Evolutionary conservation across 345 rosid genomes (phyloP).

Genomic region (Sonneratia caseolaris): DNA sequence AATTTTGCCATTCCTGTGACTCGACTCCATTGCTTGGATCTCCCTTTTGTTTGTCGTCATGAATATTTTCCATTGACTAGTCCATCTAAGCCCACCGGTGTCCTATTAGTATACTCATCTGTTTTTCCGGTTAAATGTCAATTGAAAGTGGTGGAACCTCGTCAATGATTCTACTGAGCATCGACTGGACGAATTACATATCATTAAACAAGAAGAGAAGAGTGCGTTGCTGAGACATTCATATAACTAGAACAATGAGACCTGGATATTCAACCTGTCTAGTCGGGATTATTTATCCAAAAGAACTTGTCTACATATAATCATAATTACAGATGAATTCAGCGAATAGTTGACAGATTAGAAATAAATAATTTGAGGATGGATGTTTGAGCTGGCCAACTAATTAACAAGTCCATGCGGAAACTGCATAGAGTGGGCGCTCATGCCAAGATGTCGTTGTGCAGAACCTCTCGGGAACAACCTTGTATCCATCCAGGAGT

Average conservation of each 20-base stretch:
- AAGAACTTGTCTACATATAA: background rate
- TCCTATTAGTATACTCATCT: background rate
- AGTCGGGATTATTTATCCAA: background rate
- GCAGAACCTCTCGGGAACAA: conserved; percentile 25
- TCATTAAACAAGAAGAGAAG: too few relatives aligned
- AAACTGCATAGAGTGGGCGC: conserved; percentile 41
- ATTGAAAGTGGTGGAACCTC: background rate
- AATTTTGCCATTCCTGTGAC: background rate
- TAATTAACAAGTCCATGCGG: conserved; percentile 38
- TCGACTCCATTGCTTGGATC: too few relatives aligned
- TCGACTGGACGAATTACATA: too few relatives aligned
- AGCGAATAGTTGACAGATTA: conserved; percentile 5
- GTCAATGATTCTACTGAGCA: too few relatives aligned
- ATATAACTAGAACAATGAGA: too few relatives aligned
- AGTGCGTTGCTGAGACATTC: too few relatives aligned
- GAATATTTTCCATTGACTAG: background rate
- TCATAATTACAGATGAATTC: conserved; percentile 2
- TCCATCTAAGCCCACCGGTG: background rate
- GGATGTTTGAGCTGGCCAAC: background rate
- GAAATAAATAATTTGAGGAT: background rate
- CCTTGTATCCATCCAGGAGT: conserved; percentile 33
- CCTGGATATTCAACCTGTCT: background rate
- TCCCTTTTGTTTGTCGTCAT: too few relatives aligned
- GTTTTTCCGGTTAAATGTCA: background rate
- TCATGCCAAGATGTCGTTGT: conserved; percentile 54